Percentiles rank a stretch among this genome's conserved stretches.
Evolutionary conservation across 139 green algal species (phyloP).

Genomic region (Chlorella sp.): DNA sequence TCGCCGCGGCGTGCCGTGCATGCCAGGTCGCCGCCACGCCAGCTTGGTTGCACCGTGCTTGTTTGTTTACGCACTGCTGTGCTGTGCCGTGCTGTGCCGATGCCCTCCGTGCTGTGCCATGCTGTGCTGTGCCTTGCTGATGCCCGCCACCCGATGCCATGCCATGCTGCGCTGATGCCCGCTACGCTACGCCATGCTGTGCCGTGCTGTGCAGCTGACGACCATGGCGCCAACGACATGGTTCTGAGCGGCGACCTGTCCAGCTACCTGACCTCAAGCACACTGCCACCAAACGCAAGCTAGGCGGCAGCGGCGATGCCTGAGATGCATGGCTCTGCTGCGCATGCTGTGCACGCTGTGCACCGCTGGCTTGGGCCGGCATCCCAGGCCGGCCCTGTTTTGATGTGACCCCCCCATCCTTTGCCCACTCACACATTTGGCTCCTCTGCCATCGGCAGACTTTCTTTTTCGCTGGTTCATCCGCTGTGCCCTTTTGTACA

Average conservation of each 20-base stretch:
- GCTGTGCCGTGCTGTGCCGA: too few species aligned
- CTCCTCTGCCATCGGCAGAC: neutral
- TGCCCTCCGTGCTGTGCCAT: too few species aligned
- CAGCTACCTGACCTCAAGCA: neutral
- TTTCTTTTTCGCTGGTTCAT: neutral
- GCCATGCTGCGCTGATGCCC: too few species aligned
- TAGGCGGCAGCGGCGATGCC: neutral
- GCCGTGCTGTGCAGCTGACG: neutral
- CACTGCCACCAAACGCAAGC: neutral
- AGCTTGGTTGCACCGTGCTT: neutral
- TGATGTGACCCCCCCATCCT: neutral
- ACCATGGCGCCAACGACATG: neutral
- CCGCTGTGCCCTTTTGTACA: too few species aligned
- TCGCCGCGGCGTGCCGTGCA: too few species aligned
- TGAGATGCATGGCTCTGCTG: neutral
- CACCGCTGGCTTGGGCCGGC: neutral
- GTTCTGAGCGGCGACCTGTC: conserved; percentile 4
- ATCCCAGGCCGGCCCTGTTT: neutral
- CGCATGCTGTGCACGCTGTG: neutral
- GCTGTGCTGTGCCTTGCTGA: neutral
- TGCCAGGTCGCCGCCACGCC: too few species aligned
- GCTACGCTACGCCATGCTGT: too few species aligned
- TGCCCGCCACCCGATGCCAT: too few species aligned
- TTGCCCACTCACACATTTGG: neutral
- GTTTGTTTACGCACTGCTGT: neutral